Evolutionary conservation across 2,329 filamentous ascomycete genomes (phyloP).

Genomic region (Pyrenochaeta sp.): DNA sequence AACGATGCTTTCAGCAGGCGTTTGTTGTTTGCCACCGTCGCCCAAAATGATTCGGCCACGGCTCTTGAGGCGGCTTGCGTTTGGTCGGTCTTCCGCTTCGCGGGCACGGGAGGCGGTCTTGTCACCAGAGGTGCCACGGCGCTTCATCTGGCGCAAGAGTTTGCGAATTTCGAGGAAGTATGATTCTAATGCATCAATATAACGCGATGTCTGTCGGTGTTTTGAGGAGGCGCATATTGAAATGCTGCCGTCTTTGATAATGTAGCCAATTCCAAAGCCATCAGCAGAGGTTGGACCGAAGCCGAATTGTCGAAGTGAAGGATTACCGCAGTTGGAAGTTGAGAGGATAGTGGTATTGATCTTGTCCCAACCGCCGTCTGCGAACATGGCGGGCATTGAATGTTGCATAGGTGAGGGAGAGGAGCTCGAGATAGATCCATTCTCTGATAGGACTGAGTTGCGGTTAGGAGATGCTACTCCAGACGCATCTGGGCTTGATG

Average conservation of each 20-base stretch:
- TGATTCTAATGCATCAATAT: conserved; percentile 86
- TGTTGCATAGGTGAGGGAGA: conserved; percentile 59
- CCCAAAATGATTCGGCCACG: conserved; percentile 76
- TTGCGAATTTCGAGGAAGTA: conserved; percentile 92
- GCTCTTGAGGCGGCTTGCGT: conserved; percentile 68
- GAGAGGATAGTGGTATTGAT: conserved; percentile 94
- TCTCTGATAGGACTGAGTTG: conserved; percentile 60
- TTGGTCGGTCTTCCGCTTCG: conserved; percentile 65
- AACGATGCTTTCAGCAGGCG: conserved; percentile 72
- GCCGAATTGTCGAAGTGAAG: conserved; percentile 91
- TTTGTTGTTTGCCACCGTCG: conserved; percentile 59
- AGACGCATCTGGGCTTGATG: conserved; percentile 63
- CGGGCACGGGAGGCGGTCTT: conserved; percentile 66
- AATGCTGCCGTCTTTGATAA: conserved; percentile 94
- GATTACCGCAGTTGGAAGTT: conserved; percentile 99
- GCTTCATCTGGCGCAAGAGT: conserved; percentile 75
- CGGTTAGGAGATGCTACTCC: conserved; percentile 63
- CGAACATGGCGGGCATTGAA: conserved; percentile 80
- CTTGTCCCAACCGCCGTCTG: conserved; percentile 90
- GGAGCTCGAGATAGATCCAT: conserved; percentile 58
- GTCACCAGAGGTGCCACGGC: conserved; percentile 61
- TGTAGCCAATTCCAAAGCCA: conserved; percentile 97
- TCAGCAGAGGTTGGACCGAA: conserved; percentile 95
- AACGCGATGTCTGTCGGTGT: conserved; percentile 90
- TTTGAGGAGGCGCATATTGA: conserved; percentile 93